Evolutionary conservation across 495 filamentous ascomycete genomes (phyloP).

Genomic region (Amphirosellinia nigrospora): DNA sequence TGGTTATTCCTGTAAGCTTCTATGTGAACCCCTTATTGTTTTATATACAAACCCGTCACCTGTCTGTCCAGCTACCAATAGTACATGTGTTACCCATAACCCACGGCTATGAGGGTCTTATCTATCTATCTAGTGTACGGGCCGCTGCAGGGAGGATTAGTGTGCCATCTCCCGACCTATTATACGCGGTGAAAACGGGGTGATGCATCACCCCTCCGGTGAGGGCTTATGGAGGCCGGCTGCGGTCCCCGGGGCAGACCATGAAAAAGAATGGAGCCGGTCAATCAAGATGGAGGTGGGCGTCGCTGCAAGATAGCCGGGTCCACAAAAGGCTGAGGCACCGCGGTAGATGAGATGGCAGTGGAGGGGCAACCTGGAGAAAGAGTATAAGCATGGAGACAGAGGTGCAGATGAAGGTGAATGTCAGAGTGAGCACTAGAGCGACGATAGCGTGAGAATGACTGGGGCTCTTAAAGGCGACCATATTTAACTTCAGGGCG

Average conservation of each 20-base stretch:
- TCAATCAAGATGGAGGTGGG: neutral
- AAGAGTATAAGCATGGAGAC: conserved; percentile 11
- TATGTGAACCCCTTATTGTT: too few relatives aligned
- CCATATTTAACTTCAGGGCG: conserved; percentile 23
- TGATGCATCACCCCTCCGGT: neutral
- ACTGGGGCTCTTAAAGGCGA: neutral
- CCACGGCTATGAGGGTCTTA: neutral
- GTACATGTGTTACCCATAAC: conserved; percentile 4
- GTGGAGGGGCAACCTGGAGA: conserved; percentile 27
- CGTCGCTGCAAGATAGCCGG: conserved; percentile 42
- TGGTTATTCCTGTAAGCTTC: too few relatives aligned
- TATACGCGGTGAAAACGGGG: neutral
- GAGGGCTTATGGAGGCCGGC: neutral
- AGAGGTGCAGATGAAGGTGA: neutral
- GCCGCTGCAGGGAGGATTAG: neutral
- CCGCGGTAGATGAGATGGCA: conserved; percentile 43
- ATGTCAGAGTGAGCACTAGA: neutral
- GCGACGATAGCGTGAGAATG: neutral
- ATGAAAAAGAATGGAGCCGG: neutral
- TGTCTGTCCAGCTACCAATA: neutral
- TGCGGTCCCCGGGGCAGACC: neutral
- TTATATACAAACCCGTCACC: too few relatives aligned
- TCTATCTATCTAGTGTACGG: neutral
- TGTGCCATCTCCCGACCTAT: conserved; percentile 4
- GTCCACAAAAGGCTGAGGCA: conserved; percentile 50